Percentiles rank a stretch among this genome's conserved stretches.
Conservation (phyloP, 108 stramenopile species). For the Nitzschia palea region DNA sequence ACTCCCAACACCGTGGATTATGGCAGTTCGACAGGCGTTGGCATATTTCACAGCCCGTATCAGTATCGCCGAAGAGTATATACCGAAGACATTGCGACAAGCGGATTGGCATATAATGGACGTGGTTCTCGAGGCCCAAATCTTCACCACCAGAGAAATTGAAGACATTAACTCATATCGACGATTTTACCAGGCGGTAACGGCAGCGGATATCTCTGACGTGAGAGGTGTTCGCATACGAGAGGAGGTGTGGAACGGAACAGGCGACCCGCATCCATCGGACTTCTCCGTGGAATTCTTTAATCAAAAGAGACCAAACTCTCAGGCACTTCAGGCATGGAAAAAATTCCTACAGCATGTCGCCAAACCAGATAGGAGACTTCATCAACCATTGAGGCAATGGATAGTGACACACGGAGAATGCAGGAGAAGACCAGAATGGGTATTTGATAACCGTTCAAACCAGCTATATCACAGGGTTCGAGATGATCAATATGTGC, state of each 20-base stretch:
- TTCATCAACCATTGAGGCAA: no score
- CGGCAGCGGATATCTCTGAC: background rate
- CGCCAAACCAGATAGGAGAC: no score
- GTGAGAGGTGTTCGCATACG: background rate
- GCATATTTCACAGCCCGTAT: background rate
- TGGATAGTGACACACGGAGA: no score
- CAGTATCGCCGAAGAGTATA: background rate
- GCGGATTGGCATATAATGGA: background rate
- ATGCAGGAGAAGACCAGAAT: no score
- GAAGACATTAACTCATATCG: background rate
- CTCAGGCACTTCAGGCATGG: no score
- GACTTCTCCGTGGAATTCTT: no score
- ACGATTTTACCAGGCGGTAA: background rate
- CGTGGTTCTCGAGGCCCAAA: background rate
- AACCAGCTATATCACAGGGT: no score
- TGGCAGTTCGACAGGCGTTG: background rate
- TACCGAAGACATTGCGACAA: background rate
- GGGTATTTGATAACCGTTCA: no score
- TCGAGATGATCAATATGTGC: no score
- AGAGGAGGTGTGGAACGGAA: background rate
- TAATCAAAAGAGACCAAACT: no score
- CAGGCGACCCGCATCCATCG: no score
- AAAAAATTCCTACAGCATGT: no score
- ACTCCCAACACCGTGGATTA: background rate
- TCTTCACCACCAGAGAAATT: background rate